Conservation (phyloP, 1,284 basidiomycete genomes). For the Trametes polyzona region DNA sequence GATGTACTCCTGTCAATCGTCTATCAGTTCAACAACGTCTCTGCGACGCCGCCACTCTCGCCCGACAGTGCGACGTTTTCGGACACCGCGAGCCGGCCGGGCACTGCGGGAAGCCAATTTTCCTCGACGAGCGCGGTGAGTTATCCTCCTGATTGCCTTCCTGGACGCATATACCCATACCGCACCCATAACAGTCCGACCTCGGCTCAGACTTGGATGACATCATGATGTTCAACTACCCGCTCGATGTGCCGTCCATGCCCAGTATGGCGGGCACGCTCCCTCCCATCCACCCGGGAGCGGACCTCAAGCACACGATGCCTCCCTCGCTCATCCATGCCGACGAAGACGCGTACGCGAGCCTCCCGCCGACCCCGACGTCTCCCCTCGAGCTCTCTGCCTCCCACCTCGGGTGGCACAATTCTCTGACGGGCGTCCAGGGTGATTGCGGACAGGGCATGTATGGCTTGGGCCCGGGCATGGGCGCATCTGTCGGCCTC, state of each 20-base stretch:
- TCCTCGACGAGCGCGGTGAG: conserved; percentile 32
- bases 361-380: conserved; percentile 31
- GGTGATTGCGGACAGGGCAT: conserved; percentile 14
- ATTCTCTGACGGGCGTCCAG: conserved; percentile 4
- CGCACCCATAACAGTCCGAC: conserved; percentile 4
- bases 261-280: conserved; percentile 7
- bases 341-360: conserved; percentile 36
- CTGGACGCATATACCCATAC: background rate
- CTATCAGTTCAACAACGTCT: conserved; percentile 33
- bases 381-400: conserved; percentile 34
- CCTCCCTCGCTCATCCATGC: conserved; percentile 31
- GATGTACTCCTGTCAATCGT: conserved; percentile 32
- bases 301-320: conserved; percentile 13
- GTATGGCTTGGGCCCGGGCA: conserved; percentile 11
- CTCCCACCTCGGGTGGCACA: conserved; percentile 12
- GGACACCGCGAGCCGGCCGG: conserved; percentile 20
- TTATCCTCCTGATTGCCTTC: background rate
- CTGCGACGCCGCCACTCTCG: conserved; percentile 29
- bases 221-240: conserved; percentile 26
- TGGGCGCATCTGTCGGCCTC: conserved; percentile 9
- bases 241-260: conserved; percentile 20
- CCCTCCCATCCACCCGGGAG: conserved; percentile 9
- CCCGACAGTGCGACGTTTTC: conserved; percentile 27
- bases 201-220: conserved; percentile 24
- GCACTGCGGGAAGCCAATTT: conserved; percentile 30